A percentile compares a stretch with the other conserved stretches of the same genome.
phyloP scores from a whole-genome alignment of 208 protist species.

The Balamuthia mandrillaris region DNA sequence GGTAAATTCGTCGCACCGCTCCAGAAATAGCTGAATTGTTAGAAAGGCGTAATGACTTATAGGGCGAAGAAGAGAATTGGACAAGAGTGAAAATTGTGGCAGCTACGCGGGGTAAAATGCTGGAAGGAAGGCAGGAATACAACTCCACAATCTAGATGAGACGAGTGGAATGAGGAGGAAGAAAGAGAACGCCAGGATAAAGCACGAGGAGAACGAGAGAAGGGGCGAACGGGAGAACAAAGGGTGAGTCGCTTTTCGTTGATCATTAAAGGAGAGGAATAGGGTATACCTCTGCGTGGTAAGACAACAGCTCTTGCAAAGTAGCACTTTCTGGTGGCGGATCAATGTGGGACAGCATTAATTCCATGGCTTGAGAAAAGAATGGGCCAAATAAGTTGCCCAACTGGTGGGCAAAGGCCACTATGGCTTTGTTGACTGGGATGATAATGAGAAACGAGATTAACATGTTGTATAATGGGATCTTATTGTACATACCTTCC shows the following conservation, averaged over 20 bases:
- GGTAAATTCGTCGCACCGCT: too few relatives aligned
- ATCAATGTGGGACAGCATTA: neutral
- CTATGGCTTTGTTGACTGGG: neutral
- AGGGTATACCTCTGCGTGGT: neutral
- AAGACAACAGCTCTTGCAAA: conserved; percentile 7
- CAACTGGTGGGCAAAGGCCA: neutral
- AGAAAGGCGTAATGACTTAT: too few relatives aligned
- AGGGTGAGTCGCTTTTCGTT: too few relatives aligned
- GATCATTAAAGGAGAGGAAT: neutral
- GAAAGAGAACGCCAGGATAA: neutral
- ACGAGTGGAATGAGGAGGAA: neutral
- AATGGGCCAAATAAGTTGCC: neutral
- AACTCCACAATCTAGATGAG: too few relatives aligned
- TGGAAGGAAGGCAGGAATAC: too few relatives aligned
- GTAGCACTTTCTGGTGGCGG: neutral
- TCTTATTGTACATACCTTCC: neutral
- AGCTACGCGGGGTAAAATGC: too few relatives aligned
- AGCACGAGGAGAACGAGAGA: too few relatives aligned
- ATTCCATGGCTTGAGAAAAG: neutral
- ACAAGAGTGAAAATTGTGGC: too few relatives aligned
- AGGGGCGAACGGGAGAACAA: too few relatives aligned
- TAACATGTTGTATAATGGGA: neutral
- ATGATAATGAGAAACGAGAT: neutral
- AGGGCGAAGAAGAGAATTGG: too few relatives aligned
- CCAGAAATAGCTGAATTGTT: too few relatives aligned